Base-by-base conservation (phyloP, 2,329 filamentous ascomycete species). In the Colletotrichum filicis region DNA sequence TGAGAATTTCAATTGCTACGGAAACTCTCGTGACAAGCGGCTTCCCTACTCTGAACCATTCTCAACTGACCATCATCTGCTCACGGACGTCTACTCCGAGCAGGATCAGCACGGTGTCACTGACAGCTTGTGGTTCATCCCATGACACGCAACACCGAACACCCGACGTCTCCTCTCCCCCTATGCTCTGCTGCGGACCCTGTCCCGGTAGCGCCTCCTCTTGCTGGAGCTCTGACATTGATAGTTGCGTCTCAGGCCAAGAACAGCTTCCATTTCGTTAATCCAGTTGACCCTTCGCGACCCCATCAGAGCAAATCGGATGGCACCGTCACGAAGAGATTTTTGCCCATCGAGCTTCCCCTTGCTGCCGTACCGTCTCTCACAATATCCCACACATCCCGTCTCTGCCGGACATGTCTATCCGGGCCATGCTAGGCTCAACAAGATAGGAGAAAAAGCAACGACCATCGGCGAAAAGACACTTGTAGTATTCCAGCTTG, bases 351-450 rank as follows among this genome's bases (percentile, higher is more conserved):
- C 58, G 58, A 59, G 42, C n/a, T n/a, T 66, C 62, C 68, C 68
- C 68, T 72, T 59, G 57, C 58, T 30, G 56, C 46, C 37, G 55
- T 60, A 57, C 56, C 68, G 68, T 37, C 61, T 57, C 61, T 74
- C 71, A 37, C 68, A 74, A 74, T 74, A 63, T 74, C 71, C 57
- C 68, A 46, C 62, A 49, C 61, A 66, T 58, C 49, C 35, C 53
- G 49, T 65, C 24, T 60, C 46, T 70, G 55, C 60, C 19, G 37
- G 71, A 65, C 58, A 19, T 58, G 16, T 19, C 26, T 6, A 42
- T 63, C 30, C 16, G 52, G 42, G 53, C 66, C 59, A 37, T 30
- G 26, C 58, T 30, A 19, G 60, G 46, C 55, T 35, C 49, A 56
- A 49, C 26, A 53, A 55, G 58, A 66, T 53, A 66, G 37, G 37